Percentiles rank a stretch among this genome's conserved stretches.
Conservation (phyloP, 108 stramenopile species). For the Pseudonitzschia multistriata region DNA sequence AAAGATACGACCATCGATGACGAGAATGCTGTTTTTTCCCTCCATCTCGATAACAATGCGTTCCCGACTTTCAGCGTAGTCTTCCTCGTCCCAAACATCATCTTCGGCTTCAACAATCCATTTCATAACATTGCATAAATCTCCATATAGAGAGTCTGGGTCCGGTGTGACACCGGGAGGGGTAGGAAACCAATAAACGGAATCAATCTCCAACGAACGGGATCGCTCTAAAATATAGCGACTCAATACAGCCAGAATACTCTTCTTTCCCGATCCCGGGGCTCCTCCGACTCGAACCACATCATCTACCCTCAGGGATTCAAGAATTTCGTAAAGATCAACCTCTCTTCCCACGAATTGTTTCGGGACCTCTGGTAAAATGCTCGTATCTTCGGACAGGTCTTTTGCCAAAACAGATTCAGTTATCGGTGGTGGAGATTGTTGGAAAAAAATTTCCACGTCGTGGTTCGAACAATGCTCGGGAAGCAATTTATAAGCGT, state of each 20-base stretch:
- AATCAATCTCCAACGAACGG: slow-evolving; percentile 21
- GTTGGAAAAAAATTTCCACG: slow-evolving; percentile 18
- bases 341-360: slow-evolving; percentile 70
- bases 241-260: slow-evolving; percentile 23
- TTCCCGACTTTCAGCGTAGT: slow-evolving; percentile 23
- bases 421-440: slow-evolving; percentile 11
- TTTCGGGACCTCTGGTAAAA: slow-evolving; percentile 36
- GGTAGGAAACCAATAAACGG: slow-evolving; percentile 32
- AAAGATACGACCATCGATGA: slow-evolving; percentile 38
- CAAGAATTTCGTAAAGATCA: slow-evolving; percentile 56
- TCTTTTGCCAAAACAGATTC: neutral
- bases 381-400: neutral
- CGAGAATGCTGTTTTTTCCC: slow-evolving; percentile 25
- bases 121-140: slow-evolving; percentile 25
- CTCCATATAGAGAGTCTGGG: slow-evolving; percentile 29
- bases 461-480: slow-evolving; percentile 36
- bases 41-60: slow-evolving; percentile 26
- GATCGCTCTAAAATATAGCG: slow-evolving; percentile 31
- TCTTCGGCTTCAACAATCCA: slow-evolving; percentile 25
- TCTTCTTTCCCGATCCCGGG: slow-evolving; percentile 47
- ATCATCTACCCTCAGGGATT: slow-evolving; percentile 46
- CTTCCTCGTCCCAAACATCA: slow-evolving; percentile 35
- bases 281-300: slow-evolving; percentile 54
- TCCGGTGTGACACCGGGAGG: slow-evolving; percentile 3
- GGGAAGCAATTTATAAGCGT: slow-evolving; percentile 61